phyloP scores from a whole-genome alignment of 202 grass and related monocot genomes.

The Thinopyrum obtusiflorum region DNA sequence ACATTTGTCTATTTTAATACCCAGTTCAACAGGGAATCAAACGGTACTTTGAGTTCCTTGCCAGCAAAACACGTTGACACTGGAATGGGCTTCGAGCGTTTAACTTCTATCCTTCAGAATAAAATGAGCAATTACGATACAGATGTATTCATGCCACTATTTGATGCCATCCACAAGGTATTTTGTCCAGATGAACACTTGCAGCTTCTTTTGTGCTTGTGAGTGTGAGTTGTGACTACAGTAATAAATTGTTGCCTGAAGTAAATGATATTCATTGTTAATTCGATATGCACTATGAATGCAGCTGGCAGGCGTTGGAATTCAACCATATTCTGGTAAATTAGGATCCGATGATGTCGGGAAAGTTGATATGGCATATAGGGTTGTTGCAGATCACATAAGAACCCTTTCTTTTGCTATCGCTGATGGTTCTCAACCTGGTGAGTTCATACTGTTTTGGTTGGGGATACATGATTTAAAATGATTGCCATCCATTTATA shows the following conservation, averaged over 20 bases:
- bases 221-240: conserved; percentile 5
- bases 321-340: conserved; percentile 61
- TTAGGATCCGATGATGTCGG: conserved; percentile 66
- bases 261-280: conserved; percentile 11
- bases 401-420: conserved; percentile 88
- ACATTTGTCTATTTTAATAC: background rate
- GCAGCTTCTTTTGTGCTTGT: conserved; percentile 14
- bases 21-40: conserved; percentile 86
- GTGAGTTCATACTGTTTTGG: conserved; percentile 29
- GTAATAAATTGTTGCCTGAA: background rate
- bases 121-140: conserved; percentile 99
- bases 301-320: conserved; percentile 53
- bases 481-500: background rate
- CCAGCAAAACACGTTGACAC: conserved; percentile 97
- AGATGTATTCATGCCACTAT: conserved; percentile 75
- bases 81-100: conserved; percentile 87
- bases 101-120: conserved; percentile 90
- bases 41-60: conserved; percentile 72
- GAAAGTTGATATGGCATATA: conserved; percentile 95
- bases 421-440: conserved; percentile 87
- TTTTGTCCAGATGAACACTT: background rate
- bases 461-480: conserved; percentile 18
- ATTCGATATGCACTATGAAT: background rate
- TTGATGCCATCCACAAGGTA: conserved; percentile 92
- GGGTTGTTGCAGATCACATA: conserved; percentile 96